phyloP scores from a whole-genome alignment of 1,284 basidiomycete species.

The Ganoderma lucidum region DNA sequence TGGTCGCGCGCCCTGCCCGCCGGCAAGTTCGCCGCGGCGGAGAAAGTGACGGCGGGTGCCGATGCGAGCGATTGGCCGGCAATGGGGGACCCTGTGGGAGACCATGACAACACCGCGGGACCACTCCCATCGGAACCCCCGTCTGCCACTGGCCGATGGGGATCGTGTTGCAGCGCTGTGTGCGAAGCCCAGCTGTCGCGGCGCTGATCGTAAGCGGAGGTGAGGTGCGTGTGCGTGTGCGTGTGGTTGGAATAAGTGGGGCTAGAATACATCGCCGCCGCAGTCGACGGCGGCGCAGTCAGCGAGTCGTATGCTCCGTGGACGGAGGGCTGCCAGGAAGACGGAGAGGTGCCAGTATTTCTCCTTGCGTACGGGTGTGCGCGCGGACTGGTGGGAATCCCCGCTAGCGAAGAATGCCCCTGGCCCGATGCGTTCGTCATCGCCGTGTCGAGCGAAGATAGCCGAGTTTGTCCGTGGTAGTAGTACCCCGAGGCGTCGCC shows the following conservation, averaged over 20 bases:
- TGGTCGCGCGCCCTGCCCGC: conserved; percentile 39
- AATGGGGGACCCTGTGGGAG: conserved; percentile 34
- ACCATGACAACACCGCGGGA: conserved; percentile 34
- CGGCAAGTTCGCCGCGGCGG: conserved; percentile 34
- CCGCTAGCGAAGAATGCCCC: conserved; percentile 22
- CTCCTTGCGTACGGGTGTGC: conserved; percentile 29
- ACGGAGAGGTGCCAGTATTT: conserved; percentile 24
- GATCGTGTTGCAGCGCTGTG: conserved; percentile 27
- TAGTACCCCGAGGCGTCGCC: conserved; percentile 31
- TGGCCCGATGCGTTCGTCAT: conserved; percentile 27
- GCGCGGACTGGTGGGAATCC: conserved; percentile 26
- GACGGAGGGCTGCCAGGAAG: conserved; percentile 31
- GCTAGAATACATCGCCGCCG: conserved; percentile 31
- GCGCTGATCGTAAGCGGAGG: conserved; percentile 31
- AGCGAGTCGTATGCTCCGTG: conserved; percentile 29
- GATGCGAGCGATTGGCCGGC: conserved; percentile 37
- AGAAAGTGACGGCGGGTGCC: conserved; percentile 36
- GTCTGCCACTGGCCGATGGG: conserved; percentile 29
- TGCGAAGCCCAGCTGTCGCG: conserved; percentile 36
- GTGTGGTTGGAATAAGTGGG: conserved; percentile 24
- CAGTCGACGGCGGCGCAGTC: conserved; percentile 20
- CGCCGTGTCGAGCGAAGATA: conserved; percentile 27
- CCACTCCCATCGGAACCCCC: conserved; percentile 30
- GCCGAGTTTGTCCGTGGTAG: conserved; percentile 32
- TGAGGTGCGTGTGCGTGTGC: conserved; percentile 29